Conservation (phyloP, 2,329 filamentous ascomycete species). For the Xylaria digitata region DNA sequence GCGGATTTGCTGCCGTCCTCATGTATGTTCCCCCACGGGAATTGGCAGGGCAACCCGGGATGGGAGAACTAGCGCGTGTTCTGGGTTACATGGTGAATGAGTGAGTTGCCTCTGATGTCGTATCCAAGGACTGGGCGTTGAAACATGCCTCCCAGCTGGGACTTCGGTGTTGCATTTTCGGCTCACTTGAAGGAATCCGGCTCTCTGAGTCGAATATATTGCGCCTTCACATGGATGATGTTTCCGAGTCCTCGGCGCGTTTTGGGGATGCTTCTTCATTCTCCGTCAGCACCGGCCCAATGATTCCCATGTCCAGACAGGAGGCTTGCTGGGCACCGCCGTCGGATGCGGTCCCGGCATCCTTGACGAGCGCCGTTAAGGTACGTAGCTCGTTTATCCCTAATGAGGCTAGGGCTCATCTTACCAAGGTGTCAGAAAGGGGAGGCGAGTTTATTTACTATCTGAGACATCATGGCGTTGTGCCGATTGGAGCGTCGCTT, state of each 20-base stretch:
- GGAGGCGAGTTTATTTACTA: not conserved
- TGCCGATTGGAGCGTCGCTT: slow-evolving; percentile 34
- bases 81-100: not conserved
- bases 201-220: not conserved
- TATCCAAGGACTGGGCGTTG: slow-evolving; percentile 20
- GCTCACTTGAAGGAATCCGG: not conserved
- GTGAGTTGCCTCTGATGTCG: slow-evolving; percentile 5
- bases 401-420: not conserved
- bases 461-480: slow-evolving; percentile 24
- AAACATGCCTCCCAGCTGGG: slow-evolving; percentile 1
- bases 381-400: not conserved
- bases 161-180: not conserved
- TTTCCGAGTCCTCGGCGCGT: not conserved
- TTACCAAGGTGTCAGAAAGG: not conserved
- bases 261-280: not conserved
- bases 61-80: not conserved
- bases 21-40: not conserved
- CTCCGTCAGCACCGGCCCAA: not conserved
- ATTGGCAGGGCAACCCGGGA: slow-evolving; percentile 5
- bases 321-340: not conserved
- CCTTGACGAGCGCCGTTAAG: not conserved
- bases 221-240: too few species aligned
- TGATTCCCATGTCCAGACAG: not conserved
- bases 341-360: not conserved
- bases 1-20: slow-evolving; percentile 15